Percentiles rank a stretch among this genome's conserved stretches.
Evolutionary conservation across 2,329 filamentous ascomycete genomes (phyloP).

Genomic region (Monosporascus sp.): DNA sequence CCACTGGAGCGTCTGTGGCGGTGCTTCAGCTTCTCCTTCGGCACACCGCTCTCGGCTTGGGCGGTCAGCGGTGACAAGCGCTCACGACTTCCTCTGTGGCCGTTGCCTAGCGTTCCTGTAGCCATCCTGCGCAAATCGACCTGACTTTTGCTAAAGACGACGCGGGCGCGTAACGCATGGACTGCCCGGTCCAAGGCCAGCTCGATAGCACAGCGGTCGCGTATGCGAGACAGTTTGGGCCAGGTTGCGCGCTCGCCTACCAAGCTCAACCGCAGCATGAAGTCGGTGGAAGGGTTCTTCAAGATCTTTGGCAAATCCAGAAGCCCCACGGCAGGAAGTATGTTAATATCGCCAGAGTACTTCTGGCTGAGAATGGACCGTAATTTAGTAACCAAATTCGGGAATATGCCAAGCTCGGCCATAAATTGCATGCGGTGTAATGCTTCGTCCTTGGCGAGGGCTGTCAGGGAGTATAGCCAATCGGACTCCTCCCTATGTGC

Average conservation of each 20-base stretch:
- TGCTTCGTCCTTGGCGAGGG: conserved; percentile 72
- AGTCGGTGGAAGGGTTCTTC: conserved; percentile 78
- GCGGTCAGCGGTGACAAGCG: conserved; percentile 9
- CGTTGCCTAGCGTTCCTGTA: conserved; percentile 25
- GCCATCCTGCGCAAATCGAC: conserved; percentile 49
- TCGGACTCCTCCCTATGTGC: conserved; percentile 38
- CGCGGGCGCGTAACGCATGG: conserved; percentile 59
- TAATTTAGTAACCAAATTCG: conserved; percentile 72
- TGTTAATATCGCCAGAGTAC: conserved; percentile 93
- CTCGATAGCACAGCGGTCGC: conserved; percentile 85
- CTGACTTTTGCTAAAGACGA: conserved; percentile 64
- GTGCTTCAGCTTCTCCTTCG: conserved; percentile 26
- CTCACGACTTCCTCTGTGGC: conserved; percentile 13
- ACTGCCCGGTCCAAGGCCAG: conserved; percentile 75
- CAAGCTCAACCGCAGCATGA: conserved; percentile 75
- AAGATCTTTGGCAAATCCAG: conserved; percentile 72
- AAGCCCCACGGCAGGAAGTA: conserved; percentile 73
- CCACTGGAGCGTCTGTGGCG: conserved; percentile 45
- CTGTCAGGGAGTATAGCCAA: conserved; percentile 64
- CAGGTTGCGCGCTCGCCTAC: conserved; percentile 83
- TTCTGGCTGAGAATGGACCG: conserved; percentile 80
- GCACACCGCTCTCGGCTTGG: conserved; percentile 10
- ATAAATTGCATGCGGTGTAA: conserved; percentile 77
- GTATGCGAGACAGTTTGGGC: conserved; percentile 80
- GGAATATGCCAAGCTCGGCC: conserved; percentile 74